Percentiles rank a stretch among this genome's conserved stretches.
Conservation (phyloP, 495 filamentous ascomycete species). For the Trichoderma virens region DNA sequence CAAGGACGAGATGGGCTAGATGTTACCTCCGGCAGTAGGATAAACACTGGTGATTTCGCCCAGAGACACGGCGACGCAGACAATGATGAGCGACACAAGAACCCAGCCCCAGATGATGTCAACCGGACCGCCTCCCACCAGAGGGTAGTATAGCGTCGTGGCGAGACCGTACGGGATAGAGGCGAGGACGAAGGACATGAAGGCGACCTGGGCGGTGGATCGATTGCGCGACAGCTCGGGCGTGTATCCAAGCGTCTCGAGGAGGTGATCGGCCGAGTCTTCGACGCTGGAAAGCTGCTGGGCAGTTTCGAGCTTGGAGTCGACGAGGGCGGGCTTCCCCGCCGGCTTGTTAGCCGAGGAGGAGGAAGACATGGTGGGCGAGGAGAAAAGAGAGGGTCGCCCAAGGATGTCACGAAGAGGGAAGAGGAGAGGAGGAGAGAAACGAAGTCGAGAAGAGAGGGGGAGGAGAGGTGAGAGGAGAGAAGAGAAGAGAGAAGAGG, state of each 20-base stretch:
- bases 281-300: background rate
- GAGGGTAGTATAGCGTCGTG: constrained; percentile 62
- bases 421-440: background rate
- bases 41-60: constrained; percentile 51
- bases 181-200: constrained; percentile 50
- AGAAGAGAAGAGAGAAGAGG: background rate
- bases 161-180: constrained; percentile 58
- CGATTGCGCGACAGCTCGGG: constrained; percentile 43
- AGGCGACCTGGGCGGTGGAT: constrained; percentile 48
- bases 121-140: constrained; percentile 56
- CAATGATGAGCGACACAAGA: constrained; percentile 39
- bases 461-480: background rate
- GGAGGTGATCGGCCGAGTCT: constrained; percentile 34
- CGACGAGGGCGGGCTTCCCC: background rate
- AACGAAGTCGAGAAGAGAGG: background rate
- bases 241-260: constrained; percentile 46
- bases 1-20: background rate
- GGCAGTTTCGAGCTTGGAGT: background rate
- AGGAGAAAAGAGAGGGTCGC: background rate
- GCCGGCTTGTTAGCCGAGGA: background rate
- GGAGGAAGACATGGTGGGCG: constrained; percentile 1
- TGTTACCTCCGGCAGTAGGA: constrained; percentile 41
- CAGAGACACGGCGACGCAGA: constrained; percentile 44
- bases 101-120: constrained; percentile 60
- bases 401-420: background rate